phyloP scores from a whole-genome alignment of 768 basidiomycete genomes.

The Mycena polygramma region DNA sequence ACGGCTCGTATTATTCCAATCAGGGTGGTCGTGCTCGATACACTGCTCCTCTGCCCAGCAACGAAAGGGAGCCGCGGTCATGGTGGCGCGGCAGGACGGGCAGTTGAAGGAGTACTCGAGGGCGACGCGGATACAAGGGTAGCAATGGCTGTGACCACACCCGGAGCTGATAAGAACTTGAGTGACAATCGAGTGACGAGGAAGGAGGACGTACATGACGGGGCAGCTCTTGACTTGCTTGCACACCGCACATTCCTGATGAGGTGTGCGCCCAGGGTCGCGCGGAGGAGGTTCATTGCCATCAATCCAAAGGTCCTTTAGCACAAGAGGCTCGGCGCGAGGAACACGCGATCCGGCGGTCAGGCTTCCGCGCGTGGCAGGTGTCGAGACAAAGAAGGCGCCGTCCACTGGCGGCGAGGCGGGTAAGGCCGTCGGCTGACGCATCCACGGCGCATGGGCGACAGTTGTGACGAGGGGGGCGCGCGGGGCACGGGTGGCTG shows the following conservation, averaged over 20 bases:
- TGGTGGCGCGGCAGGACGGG: background rate
- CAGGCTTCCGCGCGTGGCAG: too few relatives aligned
- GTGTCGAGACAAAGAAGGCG: too few relatives aligned
- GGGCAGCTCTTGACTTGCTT: background rate
- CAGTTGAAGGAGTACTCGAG: background rate
- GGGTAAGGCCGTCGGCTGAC: too few relatives aligned
- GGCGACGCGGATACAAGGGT: background rate
- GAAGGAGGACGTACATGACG: background rate
- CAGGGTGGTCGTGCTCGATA: background rate
- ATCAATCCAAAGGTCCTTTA: too few relatives aligned
- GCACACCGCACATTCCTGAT: background rate
- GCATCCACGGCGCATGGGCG: too few relatives aligned
- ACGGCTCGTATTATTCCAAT: background rate
- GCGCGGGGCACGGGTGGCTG: too few relatives aligned
- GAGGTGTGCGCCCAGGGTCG: too few relatives aligned
- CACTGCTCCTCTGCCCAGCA: background rate
- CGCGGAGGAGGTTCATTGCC: too few relatives aligned
- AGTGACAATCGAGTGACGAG: background rate
- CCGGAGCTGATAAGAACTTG: background rate
- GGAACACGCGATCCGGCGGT: too few relatives aligned
- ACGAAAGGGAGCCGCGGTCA: background rate
- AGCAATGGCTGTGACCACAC: constrained; percentile 2
- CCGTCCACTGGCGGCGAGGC: too few relatives aligned
- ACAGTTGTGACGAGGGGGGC: too few relatives aligned
- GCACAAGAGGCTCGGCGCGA: too few relatives aligned